Evolutionary conservation across 495 filamentous ascomycete genomes (phyloP), one percentile per base, ranked within the genome.

Genomic region (Aspergillus leporis): DNA sequence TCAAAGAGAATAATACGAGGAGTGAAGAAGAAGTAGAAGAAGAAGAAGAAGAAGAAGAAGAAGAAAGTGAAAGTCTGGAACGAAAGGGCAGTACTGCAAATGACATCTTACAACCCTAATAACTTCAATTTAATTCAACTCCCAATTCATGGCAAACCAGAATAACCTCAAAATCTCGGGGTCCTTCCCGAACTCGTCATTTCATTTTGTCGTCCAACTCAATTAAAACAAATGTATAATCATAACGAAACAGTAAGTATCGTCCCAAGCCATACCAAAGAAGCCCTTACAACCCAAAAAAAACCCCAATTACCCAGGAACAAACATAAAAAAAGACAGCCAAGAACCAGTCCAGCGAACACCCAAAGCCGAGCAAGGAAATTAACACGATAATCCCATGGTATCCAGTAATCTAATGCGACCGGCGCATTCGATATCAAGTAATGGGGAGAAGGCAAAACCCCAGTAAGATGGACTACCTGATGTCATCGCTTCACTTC

Each of bases 251-350:
- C 38, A 62, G 43, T 45, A 47, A 66, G 22, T 67, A 53, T 5
- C 19, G 18, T 23, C 43, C 43, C 28, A 23, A 53, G 34, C 51
- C 31, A 53, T 36, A 16, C 51, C 51, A 40, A 53, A 21, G 8
- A 53, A 21, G 8, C 19, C 43, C 16, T n/a, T 32, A 9, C 56
- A 56, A 62, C 36, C 40, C 30, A 59, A 54, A 34, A 62, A 60
- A 67, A 59, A 36, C 28, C 31, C 18, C 23, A 60, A 54, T 12
- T 22, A 60, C 64, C 66, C 66, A 22, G 64, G 53, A 64, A 63
- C 57, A 62, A 55, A 51, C 25, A 52, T 14, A 43, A 56, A 53
- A 51, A 54, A 25, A 36, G n/a, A n/a, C n/a, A 63, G 14, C 32
- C 36, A 19, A 51, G 55, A 41, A n/a, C 3, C 38, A 41, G 38